Evolutionary conservation across 192 early-diverging fungal species (phyloP), one percentile per base, ranked within the genome.

Genomic region (Podila epicladia): DNA sequence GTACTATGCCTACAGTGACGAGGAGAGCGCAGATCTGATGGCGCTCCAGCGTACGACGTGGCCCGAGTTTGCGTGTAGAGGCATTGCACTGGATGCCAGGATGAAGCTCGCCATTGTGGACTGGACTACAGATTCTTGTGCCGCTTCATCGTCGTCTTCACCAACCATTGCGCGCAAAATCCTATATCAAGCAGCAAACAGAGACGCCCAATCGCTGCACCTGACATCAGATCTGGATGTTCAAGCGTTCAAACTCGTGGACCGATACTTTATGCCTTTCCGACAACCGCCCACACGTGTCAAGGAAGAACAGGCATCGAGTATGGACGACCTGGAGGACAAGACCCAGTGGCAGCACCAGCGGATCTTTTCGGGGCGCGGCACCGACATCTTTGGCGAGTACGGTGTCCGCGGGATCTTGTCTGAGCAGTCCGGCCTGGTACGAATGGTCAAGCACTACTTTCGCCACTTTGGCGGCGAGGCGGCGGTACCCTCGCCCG

Each of bases 301-400:
- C 24, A 2, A 17, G 28, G 28, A 32, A 20, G 60, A 29, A n/a
- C 15, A 19, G 62, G 19, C n/a, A 6, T 35, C 33, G 20, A 26
- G 61, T 6, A 22, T 38, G 37, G 68, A 70, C 35, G 68, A 62
- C 20, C 45, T 62, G 48, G 41, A 50, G 9, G 24, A 65, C 3
- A 24, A 13, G 12, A 6, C 15, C 9, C 26, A 69, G 32, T 69
- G 67, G 67, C 31, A 35, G n/a, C 24, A 69, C 26, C 67, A 69
- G 26, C 67, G 67, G n/a, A 41, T 69, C 32, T 69, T 69, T 58
- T 69, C 67, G 9, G 67, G 67, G 13, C 29, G 67, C 35, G 67
- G 67, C 1, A 28, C 17, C 3, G 67, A 69, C 19, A 37, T 31
- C 9, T 58, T 69, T 59, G 67, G 67, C 9, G 67, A 69, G n/a